phyloP scores from a whole-genome alignment of 2,329 filamentous ascomycete species.

The Helotiales sp. region DNA sequence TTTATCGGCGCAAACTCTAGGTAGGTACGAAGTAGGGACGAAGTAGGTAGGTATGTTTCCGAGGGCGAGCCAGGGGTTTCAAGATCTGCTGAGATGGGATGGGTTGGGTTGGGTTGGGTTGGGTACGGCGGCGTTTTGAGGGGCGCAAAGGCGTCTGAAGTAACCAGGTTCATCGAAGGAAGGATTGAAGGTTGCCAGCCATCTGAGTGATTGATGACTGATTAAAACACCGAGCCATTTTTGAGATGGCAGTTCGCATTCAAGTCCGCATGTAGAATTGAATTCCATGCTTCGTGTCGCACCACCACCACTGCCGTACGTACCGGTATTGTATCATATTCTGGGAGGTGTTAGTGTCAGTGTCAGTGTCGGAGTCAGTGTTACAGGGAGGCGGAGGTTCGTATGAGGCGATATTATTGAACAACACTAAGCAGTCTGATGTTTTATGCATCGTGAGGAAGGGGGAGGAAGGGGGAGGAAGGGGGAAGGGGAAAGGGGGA shows the following conservation, averaged over 20 bases:
- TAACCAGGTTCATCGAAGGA: neutral
- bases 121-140: neutral
- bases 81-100: neutral
- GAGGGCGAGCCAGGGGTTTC: neutral
- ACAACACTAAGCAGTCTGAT: too few relatives aligned
- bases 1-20: neutral
- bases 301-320: too few relatives aligned
- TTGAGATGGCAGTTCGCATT: constrained; percentile 5
- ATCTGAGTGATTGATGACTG: too few relatives aligned
- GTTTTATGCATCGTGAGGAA: too few relatives aligned
- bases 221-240: neutral
- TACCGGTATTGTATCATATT: too few relatives aligned
- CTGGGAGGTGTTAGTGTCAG: too few relatives aligned
- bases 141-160: neutral
- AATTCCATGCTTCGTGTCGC: neutral
- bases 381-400: neutral
- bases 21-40: too few relatives aligned
- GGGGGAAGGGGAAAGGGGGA: too few relatives aligned
- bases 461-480: too few relatives aligned
- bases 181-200: neutral
- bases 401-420: too few relatives aligned
- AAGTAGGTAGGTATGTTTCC: neutral
- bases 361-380: neutral
- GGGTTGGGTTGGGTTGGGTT: neutral
- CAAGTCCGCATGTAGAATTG: neutral